A percentile compares a stretch with the other conserved stretches of the same genome.
phyloP scores from a whole-genome alignment of 2,329 filamentous ascomycete species.

The Phialocephala sp. region DNA sequence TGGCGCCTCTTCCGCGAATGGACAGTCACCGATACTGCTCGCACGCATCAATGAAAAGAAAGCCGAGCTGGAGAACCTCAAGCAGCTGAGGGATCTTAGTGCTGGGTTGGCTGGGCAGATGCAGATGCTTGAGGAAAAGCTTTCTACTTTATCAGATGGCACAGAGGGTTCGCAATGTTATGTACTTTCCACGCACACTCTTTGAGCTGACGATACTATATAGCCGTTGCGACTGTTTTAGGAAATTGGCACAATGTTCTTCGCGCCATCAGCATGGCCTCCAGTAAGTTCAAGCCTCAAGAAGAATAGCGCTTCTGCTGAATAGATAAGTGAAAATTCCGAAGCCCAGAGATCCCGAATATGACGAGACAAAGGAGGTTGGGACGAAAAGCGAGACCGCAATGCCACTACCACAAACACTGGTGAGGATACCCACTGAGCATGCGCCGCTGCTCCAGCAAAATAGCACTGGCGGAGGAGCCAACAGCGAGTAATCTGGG shows the following conservation, averaged over 20 bases:
- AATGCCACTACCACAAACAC: constrained; percentile 74
- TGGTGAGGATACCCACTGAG: constrained; percentile 84
- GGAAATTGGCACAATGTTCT: constrained; percentile 90
- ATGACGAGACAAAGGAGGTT: constrained; percentile 49
- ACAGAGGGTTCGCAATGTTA: constrained; percentile 67
- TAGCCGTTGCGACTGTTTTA: constrained; percentile 83
- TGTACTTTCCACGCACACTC: neutral
- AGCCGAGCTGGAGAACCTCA: constrained; percentile 78
- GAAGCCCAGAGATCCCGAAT: constrained; percentile 55
- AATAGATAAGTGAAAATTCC: constrained; percentile 67
- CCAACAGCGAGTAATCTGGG: constrained; percentile 22
- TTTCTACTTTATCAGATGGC: constrained; percentile 78
- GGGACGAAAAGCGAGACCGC: constrained; percentile 45
- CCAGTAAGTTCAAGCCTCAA: constrained; percentile 59
- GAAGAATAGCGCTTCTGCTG: constrained; percentile 22
- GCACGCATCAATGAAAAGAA: constrained; percentile 86
- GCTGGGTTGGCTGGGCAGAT: constrained; percentile 81
- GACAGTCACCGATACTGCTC: constrained; percentile 72
- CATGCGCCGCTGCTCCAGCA: constrained; percentile 68
- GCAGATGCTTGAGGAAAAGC: constrained; percentile 79
- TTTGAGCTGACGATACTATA: constrained; percentile 25
- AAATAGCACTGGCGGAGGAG: constrained; percentile 27
- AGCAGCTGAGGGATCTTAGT: constrained; percentile 78
- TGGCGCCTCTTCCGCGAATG: constrained; percentile 52
- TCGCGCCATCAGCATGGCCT: constrained; percentile 85